Conservation (phyloP, 2,329 filamentous ascomycete species). For the Tothia fuscella region DNA sequence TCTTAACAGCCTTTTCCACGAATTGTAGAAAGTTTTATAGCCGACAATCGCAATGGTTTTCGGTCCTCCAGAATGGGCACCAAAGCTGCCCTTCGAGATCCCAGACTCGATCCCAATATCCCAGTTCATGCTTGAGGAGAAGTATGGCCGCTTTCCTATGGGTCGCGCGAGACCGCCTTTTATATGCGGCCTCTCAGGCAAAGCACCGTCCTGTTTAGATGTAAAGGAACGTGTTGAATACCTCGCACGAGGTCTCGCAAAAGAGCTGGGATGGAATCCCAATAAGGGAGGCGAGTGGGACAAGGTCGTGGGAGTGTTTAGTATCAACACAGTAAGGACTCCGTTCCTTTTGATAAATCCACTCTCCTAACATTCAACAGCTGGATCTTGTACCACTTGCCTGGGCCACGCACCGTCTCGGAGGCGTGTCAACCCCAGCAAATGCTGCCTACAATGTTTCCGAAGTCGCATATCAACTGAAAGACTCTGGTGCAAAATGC, state of each 20-base stretch:
- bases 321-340: slow-evolving; percentile 59
- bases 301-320: slow-evolving; percentile 65
- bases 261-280: slow-evolving; percentile 59
- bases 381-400: slow-evolving; percentile 63
- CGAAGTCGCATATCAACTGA: slow-evolving; percentile 62
- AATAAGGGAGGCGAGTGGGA: slow-evolving; percentile 68
- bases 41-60: slow-evolving; percentile 35
- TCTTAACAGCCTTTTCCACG: no score
- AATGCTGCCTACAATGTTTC: slow-evolving; percentile 60
- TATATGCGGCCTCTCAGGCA: slow-evolving; percentile 63
- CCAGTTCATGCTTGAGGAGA: slow-evolving; percentile 66
- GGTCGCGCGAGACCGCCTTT: slow-evolving; percentile 56
- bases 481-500: slow-evolving; percentile 54
- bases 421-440: slow-evolving; percentile 62
- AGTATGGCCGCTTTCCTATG: slow-evolving; percentile 53
- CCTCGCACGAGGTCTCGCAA: slow-evolving; percentile 55
- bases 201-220: slow-evolving; percentile 50
- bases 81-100: slow-evolving; percentile 48
- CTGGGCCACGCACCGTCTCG: slow-evolving; percentile 62
- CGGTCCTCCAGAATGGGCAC: slow-evolving; percentile 48
- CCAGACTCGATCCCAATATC: slow-evolving; percentile 64
- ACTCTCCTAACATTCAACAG: slow-evolving; percentile 26
- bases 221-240: slow-evolving; percentile 53
- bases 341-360: not conserved
- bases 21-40: no score